A percentile compares a stretch with the other conserved stretches of the same genome.
Evolutionary conservation across 2,329 filamentous ascomycete genomes (phyloP).

Genomic region (Penicillium sp.): DNA sequence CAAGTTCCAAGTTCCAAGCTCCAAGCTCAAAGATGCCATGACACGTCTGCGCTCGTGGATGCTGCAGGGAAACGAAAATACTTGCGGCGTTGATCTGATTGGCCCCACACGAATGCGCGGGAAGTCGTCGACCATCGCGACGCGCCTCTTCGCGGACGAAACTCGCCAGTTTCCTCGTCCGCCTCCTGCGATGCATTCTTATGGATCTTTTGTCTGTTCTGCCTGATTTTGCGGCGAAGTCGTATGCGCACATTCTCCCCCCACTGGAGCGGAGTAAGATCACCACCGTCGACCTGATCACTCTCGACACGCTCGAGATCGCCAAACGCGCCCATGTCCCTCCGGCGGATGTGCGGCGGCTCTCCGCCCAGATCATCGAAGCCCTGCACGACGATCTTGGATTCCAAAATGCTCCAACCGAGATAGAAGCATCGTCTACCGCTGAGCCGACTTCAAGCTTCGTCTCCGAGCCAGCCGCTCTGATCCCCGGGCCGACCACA

Average conservation of each 20-base stretch:
- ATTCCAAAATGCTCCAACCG: slow-evolving; percentile 24
- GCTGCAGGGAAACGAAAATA: too few species aligned
- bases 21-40: too few species aligned
- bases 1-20: too few species aligned
- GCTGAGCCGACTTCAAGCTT: slow-evolving; percentile 20
- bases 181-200: slow-evolving; percentile 12
- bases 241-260: slow-evolving; percentile 69
- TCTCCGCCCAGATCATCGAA: slow-evolving; percentile 61
- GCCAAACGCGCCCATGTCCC: slow-evolving; percentile 81
- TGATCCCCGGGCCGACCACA: slow-evolving; percentile 21
- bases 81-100: too few species aligned
- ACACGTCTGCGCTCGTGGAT: too few species aligned
- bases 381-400: slow-evolving; percentile 61
- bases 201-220: slow-evolving; percentile 75
- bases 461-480: slow-evolving; percentile 11
- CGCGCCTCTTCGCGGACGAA: not conserved
- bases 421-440: slow-evolving; percentile 2
- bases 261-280: slow-evolving; percentile 72
- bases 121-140: slow-evolving; percentile 9
- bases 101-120: not conserved
- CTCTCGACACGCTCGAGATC: slow-evolving; percentile 73
- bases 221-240: slow-evolving; percentile 67
- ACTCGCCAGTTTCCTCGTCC: slow-evolving; percentile 1
- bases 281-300: slow-evolving; percentile 76
- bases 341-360: slow-evolving; percentile 68